phyloP scores from a whole-genome alignment of 2,329 filamentous ascomycete species.

The Fusarium sp. region DNA sequence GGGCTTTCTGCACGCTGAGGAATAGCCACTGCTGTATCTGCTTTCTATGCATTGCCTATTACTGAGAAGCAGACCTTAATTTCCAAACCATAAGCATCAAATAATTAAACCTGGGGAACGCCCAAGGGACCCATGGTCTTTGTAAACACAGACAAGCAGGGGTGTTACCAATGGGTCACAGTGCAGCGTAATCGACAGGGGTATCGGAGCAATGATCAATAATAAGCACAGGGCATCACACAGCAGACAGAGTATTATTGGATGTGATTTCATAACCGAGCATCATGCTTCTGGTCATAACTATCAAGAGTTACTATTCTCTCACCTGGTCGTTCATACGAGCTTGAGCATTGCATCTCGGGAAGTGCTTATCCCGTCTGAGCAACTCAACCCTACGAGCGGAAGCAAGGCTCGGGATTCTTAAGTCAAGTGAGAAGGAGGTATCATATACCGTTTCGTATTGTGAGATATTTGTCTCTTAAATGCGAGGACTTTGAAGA shows the following conservation, averaged over 20 bases:
- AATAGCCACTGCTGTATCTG: neutral
- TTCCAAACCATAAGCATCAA: constrained; percentile 7
- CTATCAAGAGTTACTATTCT: neutral
- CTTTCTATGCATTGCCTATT: constrained; percentile 22
- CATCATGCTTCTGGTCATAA: constrained; percentile 3
- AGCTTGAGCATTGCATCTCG: neutral
- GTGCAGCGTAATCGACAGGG: constrained; percentile 35
- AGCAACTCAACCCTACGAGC: constrained; percentile 17
- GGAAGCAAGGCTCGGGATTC: constrained; percentile 34
- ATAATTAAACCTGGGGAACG: constrained; percentile 44
- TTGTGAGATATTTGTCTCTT: neutral
- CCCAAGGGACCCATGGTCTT: constrained; percentile 32
- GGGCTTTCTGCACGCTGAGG: neutral
- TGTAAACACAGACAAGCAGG: constrained; percentile 18
- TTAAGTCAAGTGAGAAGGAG: constrained; percentile 15
- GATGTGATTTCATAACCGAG: constrained; percentile 6
- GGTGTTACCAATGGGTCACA: constrained; percentile 19
- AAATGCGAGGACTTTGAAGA: neutral
- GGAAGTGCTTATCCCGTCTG: neutral
- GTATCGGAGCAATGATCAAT: constrained; percentile 31
- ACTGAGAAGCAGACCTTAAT: constrained; percentile 6
- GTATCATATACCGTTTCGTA: constrained; percentile 12
- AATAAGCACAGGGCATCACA: constrained; percentile 11
- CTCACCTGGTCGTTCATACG: neutral
- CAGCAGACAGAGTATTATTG: constrained; percentile 14